Conservation (phyloP, 441 rosid genomes). For the Corymbia calophylla region DNA sequence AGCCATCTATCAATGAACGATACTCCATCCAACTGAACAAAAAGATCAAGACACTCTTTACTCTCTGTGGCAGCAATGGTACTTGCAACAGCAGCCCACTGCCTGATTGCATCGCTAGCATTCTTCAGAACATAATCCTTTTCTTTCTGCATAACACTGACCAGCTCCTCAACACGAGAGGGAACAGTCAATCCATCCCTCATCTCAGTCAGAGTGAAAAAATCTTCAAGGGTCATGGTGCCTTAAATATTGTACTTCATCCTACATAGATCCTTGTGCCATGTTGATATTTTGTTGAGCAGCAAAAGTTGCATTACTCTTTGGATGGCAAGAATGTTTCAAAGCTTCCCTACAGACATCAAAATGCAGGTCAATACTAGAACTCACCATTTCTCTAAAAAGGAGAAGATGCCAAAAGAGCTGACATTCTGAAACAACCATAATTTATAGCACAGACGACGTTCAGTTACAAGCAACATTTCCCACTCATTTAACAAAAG, state of each 20-base stretch:
- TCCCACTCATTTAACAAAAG: neutral
- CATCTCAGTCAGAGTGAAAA: conserved; percentile 84
- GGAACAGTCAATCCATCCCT: conserved; percentile 82
- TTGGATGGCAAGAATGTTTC: neutral
- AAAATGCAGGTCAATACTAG: conserved; percentile 13
- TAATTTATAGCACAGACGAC: neutral
- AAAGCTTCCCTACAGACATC: conserved; percentile 25
- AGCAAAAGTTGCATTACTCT: conserved; percentile 3
- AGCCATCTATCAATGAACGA: conserved; percentile 74
- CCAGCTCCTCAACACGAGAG: conserved; percentile 76
- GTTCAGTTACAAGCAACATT: neutral
- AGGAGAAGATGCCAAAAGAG: neutral
- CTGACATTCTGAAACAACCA: neutral
- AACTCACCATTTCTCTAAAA: neutral
- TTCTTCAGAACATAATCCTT: conserved; percentile 59
- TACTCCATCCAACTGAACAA: conserved; percentile 82
- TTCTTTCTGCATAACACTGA: conserved; percentile 67
- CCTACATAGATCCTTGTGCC: conserved; percentile 16
- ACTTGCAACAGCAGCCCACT: conserved; percentile 91
- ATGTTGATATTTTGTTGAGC: conserved; percentile 20
- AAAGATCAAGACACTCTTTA: conserved; percentile 89
- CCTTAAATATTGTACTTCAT: conserved; percentile 44
- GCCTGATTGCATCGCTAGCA: conserved; percentile 70
- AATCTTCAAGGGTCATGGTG: conserved; percentile 89
- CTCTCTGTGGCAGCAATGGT: conserved; percentile 76